Evolutionary conservation across 2,329 filamentous ascomycete species (phyloP), one percentile per base, ranked within the genome.

Genomic region (Stemphylium lycopersici): DNA sequence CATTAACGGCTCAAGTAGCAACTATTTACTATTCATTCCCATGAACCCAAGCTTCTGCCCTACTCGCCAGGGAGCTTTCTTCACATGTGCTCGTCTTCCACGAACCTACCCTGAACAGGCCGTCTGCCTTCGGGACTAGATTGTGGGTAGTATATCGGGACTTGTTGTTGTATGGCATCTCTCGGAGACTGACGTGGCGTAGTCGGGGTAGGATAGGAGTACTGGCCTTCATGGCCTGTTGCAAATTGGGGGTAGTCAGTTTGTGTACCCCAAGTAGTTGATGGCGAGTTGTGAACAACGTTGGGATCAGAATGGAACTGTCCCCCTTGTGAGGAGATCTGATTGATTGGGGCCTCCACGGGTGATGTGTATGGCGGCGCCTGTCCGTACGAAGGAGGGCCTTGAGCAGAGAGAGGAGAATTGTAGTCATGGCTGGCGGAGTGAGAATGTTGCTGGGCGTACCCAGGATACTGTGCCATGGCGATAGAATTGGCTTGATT

Each of bases 121-220:
- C 52, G 39, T 13, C 41, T 32, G 8, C 41, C 46, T 6, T 34
- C 40, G 24, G 32, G 37, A 18, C 36, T 61, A 4, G 66, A 66
- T 11, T 67, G 67, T 7, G 68, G 67, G 39, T 70, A 71, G 51
- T 71, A 71, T n/a, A 66, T 45, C 48, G 70, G 67, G 26, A 55
- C 43, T 45, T 67, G 59, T n/a, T 59, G 53, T 15, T 56, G 60
- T 29, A 39, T 45, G 39, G 55, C 52, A 29, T 48, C 45, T 16
- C 49, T 54, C 0, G 54, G 44, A 15, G 52, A 59, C n/a, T 58
- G 53, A 7, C 49, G 38, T 20, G 68, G 59, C 18, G 66, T 61
- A 6, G 38, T 62, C 4, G 68, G 63, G 16, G 66, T 58, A 16
- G 65, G 61, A n/a, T 68, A 68, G 13, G 63, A 59, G 36, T 63